Percentiles rank a stretch among this genome's conserved stretches.
These are phyloP conservation scores for Diutina sp. DNA, from an alignment of 1,139 yeast species.

Conservation along the genomic window DNA sequence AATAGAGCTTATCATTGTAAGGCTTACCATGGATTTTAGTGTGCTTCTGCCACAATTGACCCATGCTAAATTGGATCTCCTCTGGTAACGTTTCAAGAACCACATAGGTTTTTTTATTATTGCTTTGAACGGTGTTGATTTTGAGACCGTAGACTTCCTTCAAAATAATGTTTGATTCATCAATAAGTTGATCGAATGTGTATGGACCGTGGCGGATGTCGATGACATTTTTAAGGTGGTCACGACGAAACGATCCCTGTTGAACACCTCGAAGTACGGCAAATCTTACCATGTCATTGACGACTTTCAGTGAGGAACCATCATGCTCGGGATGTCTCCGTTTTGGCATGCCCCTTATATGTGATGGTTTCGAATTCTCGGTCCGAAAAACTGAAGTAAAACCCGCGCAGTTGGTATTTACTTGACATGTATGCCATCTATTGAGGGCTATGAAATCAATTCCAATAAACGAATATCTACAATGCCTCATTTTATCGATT, in stretches of 20 bases:
- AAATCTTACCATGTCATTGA: neutral
- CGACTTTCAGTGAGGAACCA: neutral
- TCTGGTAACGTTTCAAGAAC: neutral
- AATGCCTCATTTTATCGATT: too few relatives aligned
- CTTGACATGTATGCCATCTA: neutral
- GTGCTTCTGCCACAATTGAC: neutral
- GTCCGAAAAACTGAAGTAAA: constrained; percentile 7
- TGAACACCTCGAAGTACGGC: neutral
- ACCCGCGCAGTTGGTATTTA: neutral
- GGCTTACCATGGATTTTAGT: neutral
- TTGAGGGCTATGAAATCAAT: neutral
- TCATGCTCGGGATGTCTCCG: neutral
- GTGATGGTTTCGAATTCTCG: constrained; percentile 9
- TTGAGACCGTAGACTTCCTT: neutral
- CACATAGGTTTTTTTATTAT: neutral
- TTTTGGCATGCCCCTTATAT: neutral
- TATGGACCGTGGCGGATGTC: neutral
- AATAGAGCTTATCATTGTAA: neutral
- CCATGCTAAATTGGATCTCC: neutral
- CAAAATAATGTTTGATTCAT: neutral
- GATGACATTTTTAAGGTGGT: neutral
- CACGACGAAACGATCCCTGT: neutral
- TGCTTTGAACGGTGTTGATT: neutral
- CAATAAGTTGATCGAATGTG: neutral
- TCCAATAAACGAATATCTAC: too few relatives aligned